Percentiles rank a stretch among this genome's conserved stretches.
Conservation (phyloP, 2,329 filamentous ascomycete species). For the Xylaria sp. region DNA sequence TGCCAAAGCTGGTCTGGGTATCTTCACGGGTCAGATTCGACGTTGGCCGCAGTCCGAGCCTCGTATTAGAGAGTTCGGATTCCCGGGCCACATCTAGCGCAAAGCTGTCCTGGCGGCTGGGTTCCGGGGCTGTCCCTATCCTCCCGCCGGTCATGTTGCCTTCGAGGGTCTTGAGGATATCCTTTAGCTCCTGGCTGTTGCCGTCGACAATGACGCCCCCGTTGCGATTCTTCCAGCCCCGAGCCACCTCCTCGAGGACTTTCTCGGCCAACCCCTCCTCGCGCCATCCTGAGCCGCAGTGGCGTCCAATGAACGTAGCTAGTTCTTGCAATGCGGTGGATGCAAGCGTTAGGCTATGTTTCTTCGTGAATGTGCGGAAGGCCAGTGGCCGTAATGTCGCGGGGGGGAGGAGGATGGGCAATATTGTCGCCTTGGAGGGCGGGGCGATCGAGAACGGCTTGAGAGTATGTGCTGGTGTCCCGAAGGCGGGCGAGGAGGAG, state of each 20-base stretch:
- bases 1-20: slow-evolving; percentile 73
- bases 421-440: slow-evolving; percentile 69
- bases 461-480: slow-evolving; percentile 84
- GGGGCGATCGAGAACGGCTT: slow-evolving; percentile 68
- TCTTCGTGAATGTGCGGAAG: slow-evolving; percentile 96
- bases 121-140: slow-evolving; percentile 65
- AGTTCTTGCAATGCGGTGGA: slow-evolving; percentile 87
- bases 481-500: slow-evolving; percentile 91
- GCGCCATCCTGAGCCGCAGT: slow-evolving; percentile 96
- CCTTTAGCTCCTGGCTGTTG: slow-evolving; percentile 76
- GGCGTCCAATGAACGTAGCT: slow-evolving; percentile 88
- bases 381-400: slow-evolving; percentile 88
- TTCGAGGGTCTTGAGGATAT: slow-evolving; percentile 85
- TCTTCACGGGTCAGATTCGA: slow-evolving; percentile 65
- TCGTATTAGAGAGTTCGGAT: slow-evolving; percentile 64
- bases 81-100: slow-evolving; percentile 67
- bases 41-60: slow-evolving; percentile 64
- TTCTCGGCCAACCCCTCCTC: slow-evolving; percentile 94
- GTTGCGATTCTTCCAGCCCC: slow-evolving; percentile 89
- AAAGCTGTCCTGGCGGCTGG: slow-evolving; percentile 73
- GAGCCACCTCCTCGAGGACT: slow-evolving; percentile 90
- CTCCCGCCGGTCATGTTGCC: slow-evolving; percentile 90
- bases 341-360: slow-evolving; percentile 92
- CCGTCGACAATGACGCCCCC: slow-evolving; percentile 94
- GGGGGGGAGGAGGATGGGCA: slow-evolving; percentile 90